Evolutionary conservation across 2,329 filamentous ascomycete species (phyloP).

Genomic region (Gliomastix tumulicola): DNA sequence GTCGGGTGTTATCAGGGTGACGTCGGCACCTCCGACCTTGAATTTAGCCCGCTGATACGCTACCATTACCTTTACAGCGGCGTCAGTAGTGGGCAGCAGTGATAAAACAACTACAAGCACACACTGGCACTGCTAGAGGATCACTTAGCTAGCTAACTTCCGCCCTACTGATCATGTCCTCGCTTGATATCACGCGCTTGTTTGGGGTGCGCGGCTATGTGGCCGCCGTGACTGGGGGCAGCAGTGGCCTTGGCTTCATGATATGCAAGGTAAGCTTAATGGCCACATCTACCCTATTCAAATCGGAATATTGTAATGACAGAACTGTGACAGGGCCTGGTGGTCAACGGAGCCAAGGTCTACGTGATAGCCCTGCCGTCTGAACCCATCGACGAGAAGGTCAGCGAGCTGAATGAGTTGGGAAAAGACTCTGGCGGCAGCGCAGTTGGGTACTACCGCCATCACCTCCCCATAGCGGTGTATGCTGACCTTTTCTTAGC

Average conservation of each 20-base stretch:
- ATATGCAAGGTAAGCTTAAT: conserved; percentile 27
- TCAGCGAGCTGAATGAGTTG: conserved; percentile 27
- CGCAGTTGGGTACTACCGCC: conserved; percentile 24
- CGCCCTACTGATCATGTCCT: no score
- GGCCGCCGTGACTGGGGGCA: conserved; percentile 26
- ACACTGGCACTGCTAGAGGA: no score
- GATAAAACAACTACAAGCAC: no score
- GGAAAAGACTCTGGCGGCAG: conserved; percentile 24
- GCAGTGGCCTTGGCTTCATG: conserved; percentile 38
- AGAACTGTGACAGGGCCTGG: conserved; percentile 27
- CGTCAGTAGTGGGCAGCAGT: no score
- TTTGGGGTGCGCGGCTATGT: conserved; percentile 21
- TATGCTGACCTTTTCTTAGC: no score
- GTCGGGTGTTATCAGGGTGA: no score
- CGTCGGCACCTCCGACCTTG: no score
- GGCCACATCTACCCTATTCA: background rate
- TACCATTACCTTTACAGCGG: no score
- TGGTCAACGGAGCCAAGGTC: conserved; percentile 37
- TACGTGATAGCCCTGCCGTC: conserved; percentile 32
- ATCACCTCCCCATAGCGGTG: background rate
- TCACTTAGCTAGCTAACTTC: no score
- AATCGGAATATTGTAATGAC: background rate
- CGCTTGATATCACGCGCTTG: conserved; percentile 4
- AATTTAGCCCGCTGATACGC: no score
- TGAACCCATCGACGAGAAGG: conserved; percentile 29